Evolutionary conservation across 345 rosid species (phyloP).

Genomic region (Raphanus sativus): DNA sequence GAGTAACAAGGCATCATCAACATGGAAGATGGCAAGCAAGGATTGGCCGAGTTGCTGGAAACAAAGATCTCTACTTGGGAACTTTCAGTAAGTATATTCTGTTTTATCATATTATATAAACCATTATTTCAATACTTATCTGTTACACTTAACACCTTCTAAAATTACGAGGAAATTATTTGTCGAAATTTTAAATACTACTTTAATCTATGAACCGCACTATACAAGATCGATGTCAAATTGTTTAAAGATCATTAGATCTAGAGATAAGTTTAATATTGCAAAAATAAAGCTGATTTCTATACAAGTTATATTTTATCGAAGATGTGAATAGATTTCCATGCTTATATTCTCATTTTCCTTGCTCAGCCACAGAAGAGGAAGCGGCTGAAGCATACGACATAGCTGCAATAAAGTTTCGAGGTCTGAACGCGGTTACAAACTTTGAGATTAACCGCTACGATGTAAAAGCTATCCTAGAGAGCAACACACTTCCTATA

Average conservation of each 20-base stretch:
- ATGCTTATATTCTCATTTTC: conserved; percentile 6
- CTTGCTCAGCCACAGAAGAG: conserved; percentile 81
- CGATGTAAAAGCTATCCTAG: conserved; percentile 93
- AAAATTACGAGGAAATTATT: not conserved
- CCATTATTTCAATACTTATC: not conserved
- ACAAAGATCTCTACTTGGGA: conserved; percentile 98
- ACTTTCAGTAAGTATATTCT: conserved; percentile 72
- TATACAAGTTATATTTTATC: not conserved
- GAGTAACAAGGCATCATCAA: conserved; percentile 99
- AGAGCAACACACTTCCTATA: conserved; percentile 88
- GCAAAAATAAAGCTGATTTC: not conserved
- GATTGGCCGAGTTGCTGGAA: conserved; percentile 98
- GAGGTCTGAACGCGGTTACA: conserved; percentile 91
- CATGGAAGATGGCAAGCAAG: conserved; percentile 99
- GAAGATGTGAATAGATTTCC: not conserved
- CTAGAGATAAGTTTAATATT: not conserved
- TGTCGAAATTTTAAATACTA: not conserved
- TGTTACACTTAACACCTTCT: not conserved
- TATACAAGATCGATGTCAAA: not conserved
- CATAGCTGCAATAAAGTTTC: conserved; percentile 92
- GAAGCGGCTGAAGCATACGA: conserved; percentile 99
- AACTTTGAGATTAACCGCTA: conserved; percentile 96
- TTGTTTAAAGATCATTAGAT: not conserved
- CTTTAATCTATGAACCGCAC: not conserved
- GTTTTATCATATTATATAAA: not conserved